Conservation (phyloP, 2,329 filamentous ascomycete species). For the Colletotrichum sp. region DNA sequence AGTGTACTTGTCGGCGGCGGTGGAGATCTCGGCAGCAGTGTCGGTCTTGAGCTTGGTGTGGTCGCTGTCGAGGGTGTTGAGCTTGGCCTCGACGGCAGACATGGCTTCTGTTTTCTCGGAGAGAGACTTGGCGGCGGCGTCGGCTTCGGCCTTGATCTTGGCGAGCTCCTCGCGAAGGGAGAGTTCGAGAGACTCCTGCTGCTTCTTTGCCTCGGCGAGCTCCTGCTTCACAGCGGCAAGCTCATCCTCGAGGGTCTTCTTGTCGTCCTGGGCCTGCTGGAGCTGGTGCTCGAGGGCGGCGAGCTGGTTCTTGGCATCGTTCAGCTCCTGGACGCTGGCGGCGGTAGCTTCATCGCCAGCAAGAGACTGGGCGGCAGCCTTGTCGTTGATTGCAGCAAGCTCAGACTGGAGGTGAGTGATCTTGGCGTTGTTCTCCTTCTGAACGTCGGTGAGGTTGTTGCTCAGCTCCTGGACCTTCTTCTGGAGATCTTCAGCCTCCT, state of each 20-base stretch:
- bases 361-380: constrained; percentile 24
- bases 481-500: constrained; percentile 41
- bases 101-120: constrained; percentile 31
- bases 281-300: constrained; percentile 32
- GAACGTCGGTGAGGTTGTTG: constrained; percentile 29
- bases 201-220: constrained; percentile 36
- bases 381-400: constrained; percentile 30
- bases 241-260: constrained; percentile 34
- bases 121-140: constrained; percentile 28
- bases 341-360: constrained; percentile 27
- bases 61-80: constrained; percentile 26
- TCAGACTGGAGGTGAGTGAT: constrained; percentile 38
- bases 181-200: constrained; percentile 35
- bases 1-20: constrained; percentile 19
- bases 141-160: constrained; percentile 35
- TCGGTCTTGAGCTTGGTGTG: constrained; percentile 30
- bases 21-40: constrained; percentile 27
- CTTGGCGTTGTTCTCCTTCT: constrained; percentile 35
- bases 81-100: constrained; percentile 30
- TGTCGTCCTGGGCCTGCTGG: constrained; percentile 27
- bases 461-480: constrained; percentile 41
- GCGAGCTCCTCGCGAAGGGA: constrained; percentile 33
- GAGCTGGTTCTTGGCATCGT: constrained; percentile 28
- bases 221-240: constrained; percentile 35
- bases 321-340: constrained; percentile 23